A percentile compares a stretch with the other conserved stretches of the same genome.
Evolutionary conservation across 2,329 filamentous ascomycete species (phyloP).

Genomic region (Scedosporium aurantiacum): DNA sequence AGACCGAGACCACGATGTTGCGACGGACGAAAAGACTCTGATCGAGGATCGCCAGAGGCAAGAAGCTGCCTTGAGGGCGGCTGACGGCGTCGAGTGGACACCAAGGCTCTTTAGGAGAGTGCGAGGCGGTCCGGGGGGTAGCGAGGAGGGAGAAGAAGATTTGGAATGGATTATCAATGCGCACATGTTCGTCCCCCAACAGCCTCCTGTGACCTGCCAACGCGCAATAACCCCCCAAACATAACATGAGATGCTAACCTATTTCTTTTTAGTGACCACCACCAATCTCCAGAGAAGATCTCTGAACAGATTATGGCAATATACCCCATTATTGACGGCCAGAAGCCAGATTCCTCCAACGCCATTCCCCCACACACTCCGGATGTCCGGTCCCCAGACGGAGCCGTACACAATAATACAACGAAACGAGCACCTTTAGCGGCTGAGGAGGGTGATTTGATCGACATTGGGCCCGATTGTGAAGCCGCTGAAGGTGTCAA

Average conservation of each 20-base stretch:
- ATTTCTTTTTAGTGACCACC: constrained; percentile 8
- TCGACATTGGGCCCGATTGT: constrained; percentile 41
- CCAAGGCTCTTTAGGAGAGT: constrained; percentile 76
- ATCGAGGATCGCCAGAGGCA: constrained; percentile 88
- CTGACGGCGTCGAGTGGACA: constrained; percentile 76
- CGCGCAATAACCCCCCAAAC: not conserved
- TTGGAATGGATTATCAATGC: constrained; percentile 94
- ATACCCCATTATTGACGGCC: constrained; percentile 72
- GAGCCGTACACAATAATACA: not conserved
- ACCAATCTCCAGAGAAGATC: constrained; percentile 49
- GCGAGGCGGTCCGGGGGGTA: constrained; percentile 55
- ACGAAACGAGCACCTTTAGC: not conserved
- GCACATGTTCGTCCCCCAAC: constrained; percentile 50
- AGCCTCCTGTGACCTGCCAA: not conserved
- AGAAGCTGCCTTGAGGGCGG: constrained; percentile 69
- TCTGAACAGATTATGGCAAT: constrained; percentile 77
- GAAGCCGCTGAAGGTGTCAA: not conserved
- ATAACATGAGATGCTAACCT: no score
- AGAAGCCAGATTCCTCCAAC: constrained; percentile 45
- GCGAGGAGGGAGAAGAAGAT: constrained; percentile 74
- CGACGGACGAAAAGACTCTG: constrained; percentile 92
- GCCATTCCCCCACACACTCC: constrained; percentile 37
- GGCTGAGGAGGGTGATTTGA: constrained; percentile 23
- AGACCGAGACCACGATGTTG: constrained; percentile 73
- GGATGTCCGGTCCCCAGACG: not conserved